Percentiles rank a stretch among this genome's conserved stretches.
These are phyloP conservation scores for Debaryomyces prosopidis DNA, from an alignment of 805 yeast species.

Conservation along the genomic window DNA sequence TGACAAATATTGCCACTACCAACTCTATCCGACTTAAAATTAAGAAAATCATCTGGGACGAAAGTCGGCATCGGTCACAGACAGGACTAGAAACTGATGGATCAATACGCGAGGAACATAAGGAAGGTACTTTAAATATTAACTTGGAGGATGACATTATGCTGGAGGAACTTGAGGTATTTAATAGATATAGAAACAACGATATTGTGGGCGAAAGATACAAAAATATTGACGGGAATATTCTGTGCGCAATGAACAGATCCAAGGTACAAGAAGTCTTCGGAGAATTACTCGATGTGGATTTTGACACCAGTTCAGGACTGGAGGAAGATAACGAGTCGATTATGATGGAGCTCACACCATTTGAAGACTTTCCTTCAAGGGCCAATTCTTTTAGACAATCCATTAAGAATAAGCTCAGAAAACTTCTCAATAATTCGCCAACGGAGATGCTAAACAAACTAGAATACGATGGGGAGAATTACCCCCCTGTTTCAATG, in stretches of 20 bases:
- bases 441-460: neutral
- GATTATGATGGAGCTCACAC: conserved; percentile 1
- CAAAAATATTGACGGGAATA: no score
- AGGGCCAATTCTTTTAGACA: neutral
- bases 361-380: conserved; percentile 1
- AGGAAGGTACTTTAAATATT: neutral
- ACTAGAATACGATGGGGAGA: neutral
- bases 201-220: no score
- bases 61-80: neutral
- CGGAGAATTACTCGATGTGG: neutral
- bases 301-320: neutral
- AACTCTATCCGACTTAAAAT: neutral
- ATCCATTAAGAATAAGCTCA: neutral
- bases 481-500: conserved; percentile 7
- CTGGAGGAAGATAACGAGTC: neutral
- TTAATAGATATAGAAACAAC: neutral
- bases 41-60: neutral
- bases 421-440: neutral
- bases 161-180: conserved; percentile 2
- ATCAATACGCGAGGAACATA: neutral
- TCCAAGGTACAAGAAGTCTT: neutral
- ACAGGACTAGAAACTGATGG: neutral
- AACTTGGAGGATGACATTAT: neutral
- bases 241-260: no score
- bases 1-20: neutral